A percentile compares a stretch with the other conserved stretches of the same genome.
Evolutionary conservation across 2,329 filamentous ascomycete species (phyloP).

Genomic region (Paraconiothyrium sp.): DNA sequence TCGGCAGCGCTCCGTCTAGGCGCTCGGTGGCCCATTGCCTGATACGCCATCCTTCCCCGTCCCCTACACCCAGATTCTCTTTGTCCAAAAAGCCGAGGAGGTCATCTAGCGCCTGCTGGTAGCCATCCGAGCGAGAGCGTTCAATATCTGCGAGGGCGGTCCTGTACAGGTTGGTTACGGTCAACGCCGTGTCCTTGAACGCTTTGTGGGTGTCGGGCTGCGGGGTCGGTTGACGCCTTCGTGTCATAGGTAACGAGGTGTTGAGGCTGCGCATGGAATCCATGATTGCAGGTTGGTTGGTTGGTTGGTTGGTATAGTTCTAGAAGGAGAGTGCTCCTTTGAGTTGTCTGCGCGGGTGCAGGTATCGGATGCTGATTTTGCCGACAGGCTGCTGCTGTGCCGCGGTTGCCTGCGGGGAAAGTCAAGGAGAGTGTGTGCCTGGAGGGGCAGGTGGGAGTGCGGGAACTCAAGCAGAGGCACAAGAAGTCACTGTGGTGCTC

Average conservation of each 20-base stretch:
- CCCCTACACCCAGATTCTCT: slow-evolving; percentile 78
- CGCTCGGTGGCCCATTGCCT: slow-evolving; percentile 75
- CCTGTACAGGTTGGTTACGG: slow-evolving; percentile 96
- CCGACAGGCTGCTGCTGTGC: slow-evolving; percentile 9
- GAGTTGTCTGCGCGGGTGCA: neutral
- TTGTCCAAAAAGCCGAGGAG: slow-evolving; percentile 85
- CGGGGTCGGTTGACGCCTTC: slow-evolving; percentile 35
- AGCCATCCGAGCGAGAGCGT: slow-evolving; percentile 80
- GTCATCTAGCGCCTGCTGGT: slow-evolving; percentile 93
- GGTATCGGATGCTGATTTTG: slow-evolving; percentile 6
- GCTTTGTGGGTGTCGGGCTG: slow-evolving; percentile 74
- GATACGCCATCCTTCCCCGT: slow-evolving; percentile 78
- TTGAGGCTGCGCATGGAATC: slow-evolving; percentile 55
- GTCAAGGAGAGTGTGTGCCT: slow-evolving; percentile 3
- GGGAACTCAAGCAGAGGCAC: neutral
- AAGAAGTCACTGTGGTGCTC: neutral
- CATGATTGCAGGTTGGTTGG: slow-evolving; percentile 31
- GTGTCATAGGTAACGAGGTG: slow-evolving; percentile 50
- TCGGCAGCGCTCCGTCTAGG: slow-evolving; percentile 69
- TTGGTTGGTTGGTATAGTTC: neutral
- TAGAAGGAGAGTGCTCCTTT: neutral
- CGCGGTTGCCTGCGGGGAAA: slow-evolving; percentile 1
- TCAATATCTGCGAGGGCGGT: slow-evolving; percentile 81
- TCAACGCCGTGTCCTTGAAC: slow-evolving; percentile 91
- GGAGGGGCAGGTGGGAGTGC: neutral